These are phyloP conservation scores for Ampelomyces quisqualis DNA, from an alignment of 2,329 filamentous ascomycete species.

Conservation along the genomic window DNA sequence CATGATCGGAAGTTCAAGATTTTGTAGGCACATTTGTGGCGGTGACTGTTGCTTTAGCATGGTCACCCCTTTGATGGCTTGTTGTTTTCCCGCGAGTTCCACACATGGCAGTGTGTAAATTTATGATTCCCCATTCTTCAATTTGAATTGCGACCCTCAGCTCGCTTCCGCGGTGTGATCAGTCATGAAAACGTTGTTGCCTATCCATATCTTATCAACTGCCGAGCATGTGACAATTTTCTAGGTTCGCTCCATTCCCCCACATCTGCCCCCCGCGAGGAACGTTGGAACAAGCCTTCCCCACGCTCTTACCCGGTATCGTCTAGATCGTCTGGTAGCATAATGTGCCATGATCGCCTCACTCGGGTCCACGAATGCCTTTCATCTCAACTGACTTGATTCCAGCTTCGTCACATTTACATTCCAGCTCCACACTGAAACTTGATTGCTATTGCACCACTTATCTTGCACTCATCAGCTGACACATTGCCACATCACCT, in stretches of 20 bases:
- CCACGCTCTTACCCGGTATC: constrained; percentile 26
- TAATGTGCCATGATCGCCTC: constrained; percentile 7
- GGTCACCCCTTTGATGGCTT: constrained; percentile 3
- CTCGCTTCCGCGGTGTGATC: too few relatives aligned
- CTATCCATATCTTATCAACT: constrained; percentile 15
- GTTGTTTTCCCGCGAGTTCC: constrained; percentile 9
- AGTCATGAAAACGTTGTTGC: neutral
- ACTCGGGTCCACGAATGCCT: constrained; percentile 15
- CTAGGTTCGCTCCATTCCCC: constrained; percentile 24
- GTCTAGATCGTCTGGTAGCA: constrained; percentile 9
- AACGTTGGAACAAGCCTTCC: constrained; percentile 23
- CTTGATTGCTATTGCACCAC: too few relatives aligned
- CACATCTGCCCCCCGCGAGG: constrained; percentile 14
- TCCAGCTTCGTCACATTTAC: neutral
- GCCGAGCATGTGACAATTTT: constrained; percentile 31
- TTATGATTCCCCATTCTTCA: constrained; percentile 12
- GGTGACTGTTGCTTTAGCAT: neutral
- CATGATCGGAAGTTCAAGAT: neutral
- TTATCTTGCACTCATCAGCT: neutral
- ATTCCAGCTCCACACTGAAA: too few relatives aligned
- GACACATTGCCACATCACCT: constrained; percentile 1
- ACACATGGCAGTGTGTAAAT: constrained; percentile 15
- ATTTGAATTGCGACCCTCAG: neutral
- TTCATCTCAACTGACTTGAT: neutral
- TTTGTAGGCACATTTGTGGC: neutral